Evolutionary conservation across 257 asterid species (phyloP), one percentile per base, ranked within the genome.

Genomic region (Gentiana dahurica): DNA sequence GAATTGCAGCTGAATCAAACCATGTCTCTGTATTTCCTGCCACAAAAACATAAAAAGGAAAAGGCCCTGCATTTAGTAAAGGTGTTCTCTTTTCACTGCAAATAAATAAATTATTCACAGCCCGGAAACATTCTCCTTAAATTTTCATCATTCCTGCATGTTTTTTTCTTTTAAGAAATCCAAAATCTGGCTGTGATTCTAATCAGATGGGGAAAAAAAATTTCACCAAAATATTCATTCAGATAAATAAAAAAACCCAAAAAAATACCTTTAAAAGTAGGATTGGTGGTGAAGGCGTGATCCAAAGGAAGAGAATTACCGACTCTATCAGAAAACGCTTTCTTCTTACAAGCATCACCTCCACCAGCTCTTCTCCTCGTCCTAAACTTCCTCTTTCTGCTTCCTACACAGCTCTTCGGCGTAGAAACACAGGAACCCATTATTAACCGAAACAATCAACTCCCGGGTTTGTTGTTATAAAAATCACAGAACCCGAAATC

Each of bases 381-480:
- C 41, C 81, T 75, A 34, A 34, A 43, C 51, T 65, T 83, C 76
- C 66, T 83, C 79, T 55, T 69, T 6, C 60, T 10, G 37, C 77
- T 69, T 8, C 86, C 85, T 11, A 62, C 91, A 50, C 95, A 80
- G 15, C 69, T 72, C 54, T 67, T 76, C 61, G 80, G 87, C 36
- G 88, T 85, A 56, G 97, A 92, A 44, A 75, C 95, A 63, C 99
- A 88, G 3, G 80, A 79, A 58, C 99, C 99, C 99, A 92, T 92
- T 77, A 61, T 24, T 24, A 24, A 24, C 24, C 24, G 24, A 24
- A 24, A 24, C 24, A 24, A 24, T 24, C 24, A 24, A 24, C 24
- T 24, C 24, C 24, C 24, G 24, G 24, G 24, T 24, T 24, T 24
- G 24, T 24, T 24, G 24, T 24, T 24, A 24, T 24, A 24, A 24